Percentiles rank a stretch among this genome's conserved stretches.
These are phyloP conservation scores for Xylariaceae sp. DNA, from an alignment of 2,329 filamentous ascomycete genomes.

Conservation along the genomic window DNA sequence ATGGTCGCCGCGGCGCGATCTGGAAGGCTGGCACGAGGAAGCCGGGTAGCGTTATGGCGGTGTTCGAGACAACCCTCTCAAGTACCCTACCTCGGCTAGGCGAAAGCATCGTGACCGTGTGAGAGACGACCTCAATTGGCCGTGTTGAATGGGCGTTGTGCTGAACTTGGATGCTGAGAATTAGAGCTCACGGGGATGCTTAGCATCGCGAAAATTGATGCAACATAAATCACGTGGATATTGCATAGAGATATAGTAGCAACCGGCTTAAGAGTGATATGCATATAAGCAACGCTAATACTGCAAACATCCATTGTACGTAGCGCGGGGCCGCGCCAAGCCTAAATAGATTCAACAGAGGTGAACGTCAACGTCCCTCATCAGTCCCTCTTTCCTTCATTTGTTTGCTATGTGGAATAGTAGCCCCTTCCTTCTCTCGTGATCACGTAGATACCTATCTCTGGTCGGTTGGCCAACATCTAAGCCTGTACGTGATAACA, in stretches of 20 bases:
- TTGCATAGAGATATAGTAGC: slow-evolving; percentile 18
- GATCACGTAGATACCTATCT: not conserved
- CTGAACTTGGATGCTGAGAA: slow-evolving; percentile 13
- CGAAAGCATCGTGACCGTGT: slow-evolving; percentile 62
- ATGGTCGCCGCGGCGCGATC: slow-evolving; percentile 55
- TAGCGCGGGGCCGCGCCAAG: too few relatives aligned
- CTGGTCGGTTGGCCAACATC: too few relatives aligned
- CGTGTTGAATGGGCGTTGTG: slow-evolving; percentile 16
- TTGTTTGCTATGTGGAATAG: too few relatives aligned
- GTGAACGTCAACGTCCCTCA: not conserved
- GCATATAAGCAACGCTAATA: too few relatives aligned
- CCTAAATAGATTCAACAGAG: too few relatives aligned
- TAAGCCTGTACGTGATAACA: too few relatives aligned
- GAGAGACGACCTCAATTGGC: slow-evolving; percentile 27
- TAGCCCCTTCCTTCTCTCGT: not conserved
- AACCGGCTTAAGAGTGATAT: not conserved
- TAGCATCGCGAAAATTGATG: slow-evolving; percentile 31
- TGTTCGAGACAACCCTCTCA: slow-evolving; percentile 57
- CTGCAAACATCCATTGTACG: too few relatives aligned
- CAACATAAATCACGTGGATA: slow-evolving; percentile 20
- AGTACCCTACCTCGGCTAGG: slow-evolving; percentile 66
- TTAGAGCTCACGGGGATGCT: slow-evolving; percentile 26
- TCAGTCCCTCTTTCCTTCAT: not conserved
- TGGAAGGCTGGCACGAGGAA: slow-evolving; percentile 78
- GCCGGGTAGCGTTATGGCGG: slow-evolving; percentile 64